Conservation (phyloP, 2,329 filamentous ascomycete species). For the Ilyonectria mors-panacis region DNA sequence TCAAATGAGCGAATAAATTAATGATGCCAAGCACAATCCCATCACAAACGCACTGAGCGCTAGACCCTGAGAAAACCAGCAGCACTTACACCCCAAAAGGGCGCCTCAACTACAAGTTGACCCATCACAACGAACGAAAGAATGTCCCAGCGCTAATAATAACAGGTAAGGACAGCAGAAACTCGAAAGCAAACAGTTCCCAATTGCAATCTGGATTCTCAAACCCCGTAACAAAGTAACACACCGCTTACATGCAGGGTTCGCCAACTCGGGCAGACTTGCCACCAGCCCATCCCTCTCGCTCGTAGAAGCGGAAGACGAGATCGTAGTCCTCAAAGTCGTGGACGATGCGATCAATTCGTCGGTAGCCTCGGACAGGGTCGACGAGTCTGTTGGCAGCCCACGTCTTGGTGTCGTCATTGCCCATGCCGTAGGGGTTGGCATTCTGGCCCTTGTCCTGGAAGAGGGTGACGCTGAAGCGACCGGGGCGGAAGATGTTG, state of each 20-base stretch:
- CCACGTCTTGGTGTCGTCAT: conserved; percentile 56
- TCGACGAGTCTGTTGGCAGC: conserved; percentile 75
- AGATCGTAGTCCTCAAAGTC: conserved; percentile 98
- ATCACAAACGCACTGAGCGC: not conserved
- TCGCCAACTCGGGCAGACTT: conserved; percentile 70
- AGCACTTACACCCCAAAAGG: not conserved
- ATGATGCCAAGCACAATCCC: not conserved
- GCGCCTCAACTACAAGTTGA: conserved; percentile 1
- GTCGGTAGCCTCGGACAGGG: conserved; percentile 85
- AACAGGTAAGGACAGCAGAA: conserved; percentile 8
- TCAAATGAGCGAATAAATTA: conserved; percentile 19
- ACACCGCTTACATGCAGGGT: conserved; percentile 51
- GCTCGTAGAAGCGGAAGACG: conserved; percentile 96
- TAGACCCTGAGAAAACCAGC: not conserved
- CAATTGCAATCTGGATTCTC: conserved; percentile 4
- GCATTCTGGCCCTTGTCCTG: conserved; percentile 80
- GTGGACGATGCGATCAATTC: conserved; percentile 95
- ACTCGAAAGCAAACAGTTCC: conserved; percentile 1
- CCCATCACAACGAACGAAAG: conserved; percentile 10
- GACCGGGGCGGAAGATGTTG: conserved; percentile 95
- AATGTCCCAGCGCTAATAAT: conserved; percentile 14
- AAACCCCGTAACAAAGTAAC: not conserved
- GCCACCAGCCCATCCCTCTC: conserved; percentile 79
- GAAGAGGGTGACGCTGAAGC: conserved; percentile 97
- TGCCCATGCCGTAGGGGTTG: conserved; percentile 57